phyloP scores from a whole-genome alignment of 495 filamentous ascomycete species.

The Xylaria acuta region DNA sequence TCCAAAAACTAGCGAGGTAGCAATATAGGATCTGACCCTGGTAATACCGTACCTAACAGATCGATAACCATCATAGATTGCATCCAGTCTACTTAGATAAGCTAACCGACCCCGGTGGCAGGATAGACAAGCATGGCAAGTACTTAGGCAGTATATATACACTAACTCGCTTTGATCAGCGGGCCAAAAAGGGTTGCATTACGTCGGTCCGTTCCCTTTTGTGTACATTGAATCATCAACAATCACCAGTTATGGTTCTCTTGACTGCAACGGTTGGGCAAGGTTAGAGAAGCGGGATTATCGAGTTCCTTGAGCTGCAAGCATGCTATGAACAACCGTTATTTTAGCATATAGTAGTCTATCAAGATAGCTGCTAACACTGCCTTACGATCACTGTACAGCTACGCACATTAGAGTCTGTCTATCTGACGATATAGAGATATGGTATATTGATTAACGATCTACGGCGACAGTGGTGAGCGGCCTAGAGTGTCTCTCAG shows the following conservation, averaged over 20 bases:
- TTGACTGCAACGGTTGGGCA: background rate
- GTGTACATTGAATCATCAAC: background rate
- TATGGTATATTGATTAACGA: background rate
- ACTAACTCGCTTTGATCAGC: background rate
- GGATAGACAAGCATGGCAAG: no score
- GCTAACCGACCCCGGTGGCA: no score
- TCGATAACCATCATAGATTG: background rate
- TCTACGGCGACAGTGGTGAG: background rate
- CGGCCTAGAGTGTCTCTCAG: conserved; percentile 9
- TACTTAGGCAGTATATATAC: background rate
- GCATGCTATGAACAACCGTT: background rate
- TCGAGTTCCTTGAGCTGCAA: background rate
- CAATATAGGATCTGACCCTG: background rate
- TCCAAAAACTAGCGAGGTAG: background rate
- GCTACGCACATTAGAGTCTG: background rate
- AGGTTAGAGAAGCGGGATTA: background rate
- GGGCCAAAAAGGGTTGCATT: background rate
- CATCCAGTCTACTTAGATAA: background rate
- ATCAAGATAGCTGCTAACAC: background rate
- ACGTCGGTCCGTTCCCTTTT: background rate
- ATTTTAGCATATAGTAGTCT: background rate
- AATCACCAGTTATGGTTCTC: background rate
- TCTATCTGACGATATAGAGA: background rate
- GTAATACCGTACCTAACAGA: background rate
- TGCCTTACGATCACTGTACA: background rate